Conservation (phyloP, 2,329 filamentous ascomycete genomes). For the Exserohilum rostratum region DNA sequence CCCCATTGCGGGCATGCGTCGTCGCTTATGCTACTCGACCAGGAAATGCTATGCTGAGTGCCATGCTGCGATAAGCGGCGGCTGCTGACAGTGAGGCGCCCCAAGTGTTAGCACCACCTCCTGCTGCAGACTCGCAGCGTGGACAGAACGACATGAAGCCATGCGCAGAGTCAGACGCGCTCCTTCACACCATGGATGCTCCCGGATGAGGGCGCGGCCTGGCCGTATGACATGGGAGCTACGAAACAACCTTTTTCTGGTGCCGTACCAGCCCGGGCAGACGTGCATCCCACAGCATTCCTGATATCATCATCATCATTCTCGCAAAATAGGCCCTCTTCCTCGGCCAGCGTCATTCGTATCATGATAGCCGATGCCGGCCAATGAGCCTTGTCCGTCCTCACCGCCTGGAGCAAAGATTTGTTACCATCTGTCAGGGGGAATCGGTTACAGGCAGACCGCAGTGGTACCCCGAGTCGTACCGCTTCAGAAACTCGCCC, state of each 20-base stretch:
- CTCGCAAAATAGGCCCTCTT: conserved; percentile 1
- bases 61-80: conserved; percentile 34
- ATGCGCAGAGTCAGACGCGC: too few relatives aligned
- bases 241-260: neutral
- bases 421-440: conserved; percentile 25
- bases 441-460: conserved; percentile 26
- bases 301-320: conserved; percentile 14
- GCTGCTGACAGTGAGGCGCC: conserved; percentile 5
- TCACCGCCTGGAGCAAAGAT: conserved; percentile 38
- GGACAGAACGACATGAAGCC: too few relatives aligned
- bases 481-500: conserved; percentile 23
- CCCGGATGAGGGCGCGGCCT: neutral
- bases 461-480: conserved; percentile 33
- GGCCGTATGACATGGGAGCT: conserved; percentile 4
- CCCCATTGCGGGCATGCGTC: conserved; percentile 19
- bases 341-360: conserved; percentile 18
- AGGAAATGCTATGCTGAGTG: conserved; percentile 24
- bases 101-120: conserved; percentile 1
- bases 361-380: conserved; percentile 15
- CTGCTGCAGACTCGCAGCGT: neutral
- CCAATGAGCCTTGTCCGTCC: conserved; percentile 30
- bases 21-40: conserved; percentile 26
- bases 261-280: conserved; percentile 8
- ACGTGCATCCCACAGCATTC: conserved; percentile 12
- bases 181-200: neutral